phyloP scores from a whole-genome alignment of 306 rosid genomes.

The Pterocarpus santalinus region DNA sequence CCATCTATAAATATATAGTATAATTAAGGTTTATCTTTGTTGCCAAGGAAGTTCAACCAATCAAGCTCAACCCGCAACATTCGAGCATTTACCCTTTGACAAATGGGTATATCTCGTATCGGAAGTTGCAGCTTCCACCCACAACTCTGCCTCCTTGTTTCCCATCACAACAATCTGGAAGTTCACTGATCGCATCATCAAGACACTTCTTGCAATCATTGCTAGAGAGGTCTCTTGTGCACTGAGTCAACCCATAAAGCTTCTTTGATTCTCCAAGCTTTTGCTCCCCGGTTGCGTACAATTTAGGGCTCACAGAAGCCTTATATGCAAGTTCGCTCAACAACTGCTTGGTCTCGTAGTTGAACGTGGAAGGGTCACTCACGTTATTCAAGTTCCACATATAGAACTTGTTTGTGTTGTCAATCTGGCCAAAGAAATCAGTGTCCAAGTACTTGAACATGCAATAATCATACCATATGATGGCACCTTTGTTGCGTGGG shows the following conservation, averaged over 20 bases:
- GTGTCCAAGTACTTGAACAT: conserved; percentile 48
- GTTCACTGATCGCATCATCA: conserved; percentile 43
- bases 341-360: conserved; percentile 27
- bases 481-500: conserved; percentile 44
- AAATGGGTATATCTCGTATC: conserved; percentile 57
- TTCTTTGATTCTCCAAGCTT: conserved; percentile 19
- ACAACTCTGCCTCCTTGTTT: conserved; percentile 57
- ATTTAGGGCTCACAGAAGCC: conserved; percentile 22
- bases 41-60: background rate
- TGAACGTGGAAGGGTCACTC: conserved; percentile 32
- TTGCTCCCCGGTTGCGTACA: conserved; percentile 45
- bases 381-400: conserved; percentile 41
- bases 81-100: conserved; percentile 6
- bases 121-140: conserved; percentile 52
- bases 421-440: conserved; percentile 54
- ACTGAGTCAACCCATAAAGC: conserved; percentile 54
- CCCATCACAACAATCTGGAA: conserved; percentile 54
- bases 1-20: background rate
- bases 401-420: conserved; percentile 29
- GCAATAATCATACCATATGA: conserved; percentile 55
- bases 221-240: conserved; percentile 56
- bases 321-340: conserved; percentile 24
- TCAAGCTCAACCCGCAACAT: background rate
- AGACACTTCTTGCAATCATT: conserved; percentile 55
- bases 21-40: background rate